Percentiles rank a stretch among this genome's conserved stretches.
Evolutionary conservation across 352 stramenopile genomes (phyloP).

Genomic region (Peronosclerospora sorghi): DNA sequence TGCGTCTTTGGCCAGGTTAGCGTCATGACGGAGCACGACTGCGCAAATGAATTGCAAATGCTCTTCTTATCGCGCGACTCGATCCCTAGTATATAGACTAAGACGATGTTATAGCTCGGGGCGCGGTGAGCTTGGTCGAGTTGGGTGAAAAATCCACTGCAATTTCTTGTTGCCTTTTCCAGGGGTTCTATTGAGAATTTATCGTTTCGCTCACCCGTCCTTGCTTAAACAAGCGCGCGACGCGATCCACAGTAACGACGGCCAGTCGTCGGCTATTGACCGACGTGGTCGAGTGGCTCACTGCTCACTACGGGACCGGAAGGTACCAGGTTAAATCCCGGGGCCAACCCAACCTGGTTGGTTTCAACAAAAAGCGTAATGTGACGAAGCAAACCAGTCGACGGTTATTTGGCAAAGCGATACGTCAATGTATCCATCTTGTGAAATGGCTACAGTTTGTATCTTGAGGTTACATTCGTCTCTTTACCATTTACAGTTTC

Average conservation of each 20-base stretch:
- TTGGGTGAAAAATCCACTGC: constrained; percentile 89
- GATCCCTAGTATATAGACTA: constrained; percentile 92
- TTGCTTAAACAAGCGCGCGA: constrained; percentile 91
- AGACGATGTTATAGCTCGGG: constrained; percentile 94
- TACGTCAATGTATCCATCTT: neutral
- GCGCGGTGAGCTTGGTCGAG: constrained; percentile 90
- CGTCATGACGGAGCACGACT: constrained; percentile 73
- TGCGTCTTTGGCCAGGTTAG: constrained; percentile 87
- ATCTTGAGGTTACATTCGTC: neutral
- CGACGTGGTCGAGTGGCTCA: too few species aligned
- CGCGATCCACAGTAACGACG: constrained; percentile 87
- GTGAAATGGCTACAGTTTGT: constrained; percentile 6
- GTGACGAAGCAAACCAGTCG: too few species aligned
- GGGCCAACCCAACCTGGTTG: too few species aligned
- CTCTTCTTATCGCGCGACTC: constrained; percentile 93
- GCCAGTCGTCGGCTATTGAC: constrained; percentile 89
- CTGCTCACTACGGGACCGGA: too few species aligned
- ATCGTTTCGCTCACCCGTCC: constrained; percentile 87
- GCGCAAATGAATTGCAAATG: constrained; percentile 93
- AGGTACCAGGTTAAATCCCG: too few species aligned
- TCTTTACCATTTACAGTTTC: neutral
- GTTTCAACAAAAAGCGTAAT: too few species aligned
- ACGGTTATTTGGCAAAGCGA: too few species aligned
- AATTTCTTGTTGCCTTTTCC: constrained; percentile 94
- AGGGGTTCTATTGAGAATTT: constrained; percentile 94